Evolutionary conservation across 176 grass and related monocot species (phyloP).

Genomic region (Thalia dealbata): DNA sequence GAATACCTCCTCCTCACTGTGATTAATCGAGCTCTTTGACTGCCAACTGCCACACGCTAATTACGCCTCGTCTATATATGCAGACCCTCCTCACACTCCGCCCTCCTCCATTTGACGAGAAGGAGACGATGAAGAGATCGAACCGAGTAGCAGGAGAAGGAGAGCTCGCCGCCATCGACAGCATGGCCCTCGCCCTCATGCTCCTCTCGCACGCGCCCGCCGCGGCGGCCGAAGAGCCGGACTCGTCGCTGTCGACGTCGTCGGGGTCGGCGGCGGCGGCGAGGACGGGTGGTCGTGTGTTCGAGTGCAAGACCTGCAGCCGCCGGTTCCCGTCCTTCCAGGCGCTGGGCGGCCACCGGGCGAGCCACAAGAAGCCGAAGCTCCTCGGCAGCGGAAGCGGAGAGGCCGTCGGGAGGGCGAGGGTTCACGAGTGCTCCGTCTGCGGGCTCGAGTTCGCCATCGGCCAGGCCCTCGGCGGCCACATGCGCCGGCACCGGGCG

Average conservation of each 20-base stretch:
- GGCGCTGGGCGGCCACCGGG: conserved; percentile 81
- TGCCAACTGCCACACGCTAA: no score
- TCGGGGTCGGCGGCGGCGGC: not conserved
- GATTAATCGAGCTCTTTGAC: no score
- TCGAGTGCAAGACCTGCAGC: conserved; percentile 95
- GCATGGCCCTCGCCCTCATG: conserved; percentile 49
- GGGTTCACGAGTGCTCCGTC: conserved; percentile 51
- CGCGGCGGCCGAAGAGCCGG: not conserved
- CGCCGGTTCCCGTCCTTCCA: conserved; percentile 82
- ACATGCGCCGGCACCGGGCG: conserved; percentile 63
- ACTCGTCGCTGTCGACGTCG: not conserved
- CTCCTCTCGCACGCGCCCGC: conserved; percentile 49
- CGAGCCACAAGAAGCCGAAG: conserved; percentile 89
- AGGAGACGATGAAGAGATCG: conserved; percentile 13
- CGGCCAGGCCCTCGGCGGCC: conserved; percentile 56
- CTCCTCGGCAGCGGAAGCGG: conserved; percentile 26
- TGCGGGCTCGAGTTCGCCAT: conserved; percentile 60
- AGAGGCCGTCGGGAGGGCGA: conserved; percentile 27
- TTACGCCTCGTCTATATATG: not conserved
- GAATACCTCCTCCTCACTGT: no score
- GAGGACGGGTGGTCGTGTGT: conserved; percentile 23
- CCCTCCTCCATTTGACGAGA: no score
- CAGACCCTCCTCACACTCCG: not conserved
- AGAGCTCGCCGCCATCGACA: not conserved
- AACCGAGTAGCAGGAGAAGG: not conserved